A percentile compares a stretch with the other conserved stretches of the same genome.
Evolutionary conservation across 2,329 filamentous ascomycete species (phyloP).

Genomic region (Bipolaris zeicola): DNA sequence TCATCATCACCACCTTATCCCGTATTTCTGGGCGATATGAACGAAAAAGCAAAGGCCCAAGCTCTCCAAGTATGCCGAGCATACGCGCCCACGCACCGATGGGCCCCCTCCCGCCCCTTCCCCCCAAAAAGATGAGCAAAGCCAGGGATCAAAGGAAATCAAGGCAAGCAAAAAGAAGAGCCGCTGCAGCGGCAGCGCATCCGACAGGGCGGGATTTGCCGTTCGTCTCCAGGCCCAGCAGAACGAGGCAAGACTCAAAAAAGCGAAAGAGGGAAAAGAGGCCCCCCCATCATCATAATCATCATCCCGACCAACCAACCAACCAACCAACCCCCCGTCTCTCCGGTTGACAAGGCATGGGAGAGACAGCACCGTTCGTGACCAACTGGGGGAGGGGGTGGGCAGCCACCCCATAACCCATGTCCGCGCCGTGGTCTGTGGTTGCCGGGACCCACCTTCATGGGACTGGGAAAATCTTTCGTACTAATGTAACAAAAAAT

Average conservation of each 20-base stretch:
- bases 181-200: background rate
- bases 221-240: conserved; percentile 2
- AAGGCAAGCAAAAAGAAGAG: background rate
- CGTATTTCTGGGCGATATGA: too few relatives aligned
- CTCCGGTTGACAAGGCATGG: too few relatives aligned
- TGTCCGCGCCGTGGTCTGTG: background rate
- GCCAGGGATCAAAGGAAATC: background rate
- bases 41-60: too few relatives aligned
- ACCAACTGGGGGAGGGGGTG: too few relatives aligned
- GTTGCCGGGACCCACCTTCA: background rate
- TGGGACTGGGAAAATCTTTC: background rate
- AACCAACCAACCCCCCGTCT: background rate
- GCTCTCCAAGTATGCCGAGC: too few relatives aligned
- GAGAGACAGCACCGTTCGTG: too few relatives aligned
- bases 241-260: background rate
- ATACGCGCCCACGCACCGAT: too few relatives aligned
- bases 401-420: background rate
- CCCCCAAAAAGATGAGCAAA: too few relatives aligned
- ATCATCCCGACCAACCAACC: background rate
- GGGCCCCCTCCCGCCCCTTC: too few relatives aligned
- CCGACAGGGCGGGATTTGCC: conserved; percentile 2
- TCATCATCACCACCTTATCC: too few relatives aligned
- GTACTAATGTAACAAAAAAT: background rate
- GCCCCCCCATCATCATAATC: too few relatives aligned
- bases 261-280: too few relatives aligned